Conservation (phyloP, 1,284 basidiomycete genomes). For the Melampsora larici-populina region DNA sequence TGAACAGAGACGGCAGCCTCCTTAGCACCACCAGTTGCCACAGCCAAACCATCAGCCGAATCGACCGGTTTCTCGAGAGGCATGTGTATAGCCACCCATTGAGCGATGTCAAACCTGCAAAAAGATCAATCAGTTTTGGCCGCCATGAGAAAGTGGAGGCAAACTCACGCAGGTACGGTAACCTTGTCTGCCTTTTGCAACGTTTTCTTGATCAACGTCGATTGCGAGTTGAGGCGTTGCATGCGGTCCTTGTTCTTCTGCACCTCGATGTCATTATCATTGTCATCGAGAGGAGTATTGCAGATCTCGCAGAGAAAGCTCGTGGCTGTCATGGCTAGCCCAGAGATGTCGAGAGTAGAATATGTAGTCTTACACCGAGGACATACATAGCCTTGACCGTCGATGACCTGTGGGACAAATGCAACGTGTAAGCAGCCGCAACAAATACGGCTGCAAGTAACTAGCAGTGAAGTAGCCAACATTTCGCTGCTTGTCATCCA, state of each 20-base stretch:
- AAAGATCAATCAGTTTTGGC: not conserved
- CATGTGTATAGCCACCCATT: slow-evolving; percentile 36
- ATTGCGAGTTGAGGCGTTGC: slow-evolving; percentile 90
- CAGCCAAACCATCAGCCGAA: slow-evolving; percentile 28
- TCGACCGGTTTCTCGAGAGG: slow-evolving; percentile 35
- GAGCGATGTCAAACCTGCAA: slow-evolving; percentile 38
- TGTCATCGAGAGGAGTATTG: slow-evolving; percentile 73
- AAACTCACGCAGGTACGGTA: slow-evolving; percentile 63
- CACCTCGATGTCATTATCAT: slow-evolving; percentile 82
- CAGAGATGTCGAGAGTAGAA: slow-evolving; percentile 78
- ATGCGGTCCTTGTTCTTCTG: slow-evolving; percentile 84
- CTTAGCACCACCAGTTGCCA: slow-evolving; percentile 42
- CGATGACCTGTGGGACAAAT: slow-evolving; percentile 63
- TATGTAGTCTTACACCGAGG: slow-evolving; percentile 81
- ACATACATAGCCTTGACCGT: slow-evolving; percentile 93
- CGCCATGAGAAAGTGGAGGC: not conserved
- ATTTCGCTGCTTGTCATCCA: slow-evolving; percentile 81
- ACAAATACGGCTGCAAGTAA: not conserved
- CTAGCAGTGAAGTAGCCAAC: slow-evolving; percentile 14
- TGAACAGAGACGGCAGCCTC: slow-evolving; percentile 37
- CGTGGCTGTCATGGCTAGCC: slow-evolving; percentile 62
- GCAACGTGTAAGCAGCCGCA: not conserved
- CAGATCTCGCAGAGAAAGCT: slow-evolving; percentile 69
- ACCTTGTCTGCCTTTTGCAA: slow-evolving; percentile 85
- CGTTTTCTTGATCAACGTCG: slow-evolving; percentile 78